Percentiles rank a stretch among this genome's conserved stretches.
These are phyloP conservation scores for Sporothrix pallida DNA, from an alignment of 2,329 filamentous ascomycete species.

Conservation along the genomic window DNA sequence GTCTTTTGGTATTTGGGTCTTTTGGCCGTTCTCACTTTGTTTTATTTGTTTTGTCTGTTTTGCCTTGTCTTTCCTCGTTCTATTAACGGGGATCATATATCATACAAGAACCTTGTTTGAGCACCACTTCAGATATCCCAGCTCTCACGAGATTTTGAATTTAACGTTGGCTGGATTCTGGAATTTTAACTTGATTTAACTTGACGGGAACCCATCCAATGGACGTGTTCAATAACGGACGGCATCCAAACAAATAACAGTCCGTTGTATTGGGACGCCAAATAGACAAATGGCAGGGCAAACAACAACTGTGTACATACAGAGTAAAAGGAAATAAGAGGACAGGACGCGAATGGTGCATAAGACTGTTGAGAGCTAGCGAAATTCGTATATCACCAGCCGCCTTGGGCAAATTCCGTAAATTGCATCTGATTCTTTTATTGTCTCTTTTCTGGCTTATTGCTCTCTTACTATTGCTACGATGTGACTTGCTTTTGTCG, in stretches of 20 bases:
- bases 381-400: not conserved
- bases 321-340: no score
- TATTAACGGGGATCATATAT: not conserved
- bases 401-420: not conserved
- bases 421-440: conserved; percentile 15
- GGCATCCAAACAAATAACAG: not conserved
- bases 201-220: not conserved
- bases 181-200: not conserved
- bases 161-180: no score
- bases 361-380: not conserved
- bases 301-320: not conserved
- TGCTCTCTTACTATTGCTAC: not conserved
- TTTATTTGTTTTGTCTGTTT: not conserved
- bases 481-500: no score
- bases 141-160: not conserved
- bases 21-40: not conserved
- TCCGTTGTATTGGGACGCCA: not conserved
- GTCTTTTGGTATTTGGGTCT: not conserved
- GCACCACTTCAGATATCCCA: not conserved
- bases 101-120: not conserved
- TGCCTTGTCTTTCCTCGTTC: not conserved
- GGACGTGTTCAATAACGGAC: not conserved
- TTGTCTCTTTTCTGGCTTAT: not conserved
- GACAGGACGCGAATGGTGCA: not conserved
- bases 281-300: not conserved